A percentile compares a stretch with the other conserved stretches of the same genome.
Conservation (phyloP, 768 basidiomycete species). For the Agrocybe pediades region DNA sequence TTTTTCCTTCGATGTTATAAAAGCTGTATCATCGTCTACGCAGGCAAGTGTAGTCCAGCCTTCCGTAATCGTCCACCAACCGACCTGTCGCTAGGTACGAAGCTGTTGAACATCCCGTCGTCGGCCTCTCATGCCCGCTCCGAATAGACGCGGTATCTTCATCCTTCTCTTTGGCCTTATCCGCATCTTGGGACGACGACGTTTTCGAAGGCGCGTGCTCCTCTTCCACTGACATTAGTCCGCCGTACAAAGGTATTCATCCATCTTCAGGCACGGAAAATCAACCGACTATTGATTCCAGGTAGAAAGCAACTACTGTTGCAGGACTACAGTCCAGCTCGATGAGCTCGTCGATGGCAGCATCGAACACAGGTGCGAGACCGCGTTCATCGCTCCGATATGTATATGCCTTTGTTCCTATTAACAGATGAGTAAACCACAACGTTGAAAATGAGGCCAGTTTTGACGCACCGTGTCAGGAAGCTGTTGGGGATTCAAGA, state of each 20-base stretch:
- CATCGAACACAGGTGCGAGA: constrained; percentile 70
- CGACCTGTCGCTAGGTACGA: constrained; percentile 37
- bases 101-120: constrained; percentile 33
- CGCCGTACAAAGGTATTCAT: constrained; percentile 88
- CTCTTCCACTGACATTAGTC: constrained; percentile 44
- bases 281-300: constrained; percentile 77
- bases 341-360: constrained; percentile 85
- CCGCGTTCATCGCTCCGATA: constrained; percentile 75
- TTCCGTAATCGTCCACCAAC: constrained; percentile 51
- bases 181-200: too few relatives aligned
- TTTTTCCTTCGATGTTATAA: constrained; percentile 41
- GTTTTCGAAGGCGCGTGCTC: constrained; percentile 21
- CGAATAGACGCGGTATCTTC: constrained; percentile 19
- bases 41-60: constrained; percentile 50
- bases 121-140: constrained; percentile 19
- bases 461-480: constrained; percentile 57
- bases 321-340: constrained; percentile 91
- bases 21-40: constrained; percentile 69
- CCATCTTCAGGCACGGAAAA: constrained; percentile 65
- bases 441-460: background rate
- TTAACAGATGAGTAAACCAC: background rate
- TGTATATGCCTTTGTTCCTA: constrained; percentile 51
- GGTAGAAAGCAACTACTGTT: constrained; percentile 89
- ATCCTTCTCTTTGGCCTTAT: constrained; percentile 17
- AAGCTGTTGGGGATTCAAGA: constrained; percentile 57